Base-by-base conservation (phyloP, 148 eudicot genomes). In the Cornus suecica region DNA sequence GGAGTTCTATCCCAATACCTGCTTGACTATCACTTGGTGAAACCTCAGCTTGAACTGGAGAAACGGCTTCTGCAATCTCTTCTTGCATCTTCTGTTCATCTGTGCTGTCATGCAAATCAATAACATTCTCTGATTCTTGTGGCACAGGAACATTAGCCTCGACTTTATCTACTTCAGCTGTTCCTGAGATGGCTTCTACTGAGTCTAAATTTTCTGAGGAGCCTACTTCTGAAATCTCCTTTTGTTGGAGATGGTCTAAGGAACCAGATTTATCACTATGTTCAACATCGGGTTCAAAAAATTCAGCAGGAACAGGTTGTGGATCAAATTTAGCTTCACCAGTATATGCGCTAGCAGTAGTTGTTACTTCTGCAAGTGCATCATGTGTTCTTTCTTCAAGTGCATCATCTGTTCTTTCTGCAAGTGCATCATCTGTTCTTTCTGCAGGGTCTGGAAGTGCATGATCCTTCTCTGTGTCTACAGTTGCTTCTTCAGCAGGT, bases 71-170 rank as follows among this genome's bases (percentile, higher is more conserved):
- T 42, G 32, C 58, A 22, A 71, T 23, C 72, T 79, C 79, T 60
- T 84, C 76, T 72, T 81, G 76, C 30, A 76, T 27, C 76, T 82
- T 90, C 83, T 72, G 70, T 48, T 84, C 87, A 76, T 62, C 86
- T 27, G 63, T 42, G 13, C 54, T 81, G 37, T 82, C 76, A 51
- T 62, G 81, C 65, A 74, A 28, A 75, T 84, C 83, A 63, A 71
- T 60, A 72, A 54, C 82, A 70, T 74, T 71, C 68, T 80, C 66
- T 22, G 80, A 74, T 68, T 80, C 85, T 63, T 65, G 74, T 42
- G 76, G 45, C 58, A 76, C 65, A 60, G 52, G 64, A 65, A 71
- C 63, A 75, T 61, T 56, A 80, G 48, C 80, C 34, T 78, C 80
- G 58, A 66, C 76, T 68, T 76, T 77, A 64, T 83, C 76, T 37